These are phyloP conservation scores for Rutidosis leptorrhynchoides DNA, from an alignment of 129 eudicot species.

Conservation along the genomic window DNA sequence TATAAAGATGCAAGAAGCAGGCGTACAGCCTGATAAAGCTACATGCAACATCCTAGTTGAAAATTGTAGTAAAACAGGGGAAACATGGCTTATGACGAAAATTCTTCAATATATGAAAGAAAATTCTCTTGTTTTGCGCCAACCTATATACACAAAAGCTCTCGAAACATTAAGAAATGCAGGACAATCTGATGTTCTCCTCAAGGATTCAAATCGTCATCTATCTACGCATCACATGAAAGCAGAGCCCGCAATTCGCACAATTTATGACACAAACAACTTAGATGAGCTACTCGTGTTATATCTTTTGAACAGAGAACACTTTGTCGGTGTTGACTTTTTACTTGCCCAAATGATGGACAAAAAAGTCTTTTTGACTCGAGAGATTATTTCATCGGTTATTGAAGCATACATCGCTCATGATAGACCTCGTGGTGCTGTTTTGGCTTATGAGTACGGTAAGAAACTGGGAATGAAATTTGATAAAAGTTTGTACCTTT, in stretches of 20 bases:
- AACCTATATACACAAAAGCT: conserved; percentile 58
- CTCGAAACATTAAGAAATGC: conserved; percentile 45
- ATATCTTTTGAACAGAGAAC: conserved; percentile 40
- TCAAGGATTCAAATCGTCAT: conserved; percentile 72
- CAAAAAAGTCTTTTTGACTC: conserved; percentile 39
- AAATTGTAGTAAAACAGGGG: conserved; percentile 57
- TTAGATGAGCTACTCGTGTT: conserved; percentile 47
- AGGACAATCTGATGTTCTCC: conserved; percentile 48
- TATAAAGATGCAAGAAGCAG: conserved; percentile 80
- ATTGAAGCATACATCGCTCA: conserved; percentile 46
- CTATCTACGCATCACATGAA: conserved; percentile 33
- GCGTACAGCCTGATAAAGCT: conserved; percentile 90
- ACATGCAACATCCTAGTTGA: conserved; percentile 78
- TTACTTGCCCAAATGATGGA: conserved; percentile 50
- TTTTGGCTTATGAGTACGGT: conserved; percentile 60
- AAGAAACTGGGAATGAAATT: conserved; percentile 41
- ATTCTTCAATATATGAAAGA: conserved; percentile 78
- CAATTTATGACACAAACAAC: conserved; percentile 24
- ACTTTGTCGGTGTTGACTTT: conserved; percentile 57
- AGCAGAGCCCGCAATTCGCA: conserved; percentile 16
- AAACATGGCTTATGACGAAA: conserved; percentile 54
- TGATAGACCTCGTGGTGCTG: conserved; percentile 48
- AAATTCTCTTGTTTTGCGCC: conserved; percentile 68
- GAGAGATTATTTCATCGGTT: conserved; percentile 43
- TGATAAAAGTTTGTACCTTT: conserved; percentile 56